Evolutionary conservation across 805 yeast species (phyloP), one percentile per base, ranked within the genome.

Genomic region (Barnettozyma sucrosica): DNA sequence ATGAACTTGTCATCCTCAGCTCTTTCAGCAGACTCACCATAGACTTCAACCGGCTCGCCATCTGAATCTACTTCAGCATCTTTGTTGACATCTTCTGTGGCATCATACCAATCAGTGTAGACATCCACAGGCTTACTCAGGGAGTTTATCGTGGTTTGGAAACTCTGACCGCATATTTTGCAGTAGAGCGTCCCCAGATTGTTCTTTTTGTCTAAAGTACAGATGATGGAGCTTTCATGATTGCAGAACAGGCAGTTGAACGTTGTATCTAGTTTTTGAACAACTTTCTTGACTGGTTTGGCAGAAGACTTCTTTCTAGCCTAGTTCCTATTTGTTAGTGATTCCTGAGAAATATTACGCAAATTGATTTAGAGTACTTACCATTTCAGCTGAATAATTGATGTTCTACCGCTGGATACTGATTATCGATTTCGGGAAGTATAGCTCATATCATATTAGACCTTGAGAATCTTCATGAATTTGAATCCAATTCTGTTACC

Each of bases 61-160:
- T 67, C 63, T 28, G 61, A 69, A 24, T 57, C 67, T 13, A 55
- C 56, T 11, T 60, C 67, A 46, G 68, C 66, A 9, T 68, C 69
- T 40, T 65, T 66, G 51, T 72, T 71, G 19, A 71, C 76, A 41
- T 83, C 88, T 55, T 85, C 87, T 0, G 92, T 93, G 45, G 98
- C 98, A 71, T 92, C 99, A 45, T 89, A 89, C 99, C 99, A 92
- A 65, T 92, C 98, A 43, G 95, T 84, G 63, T 92, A 92, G 14
- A 92, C 85, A 67, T 92, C 99, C 37, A 92, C 89, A 0, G 99
- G 96, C 49, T 87, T 96, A 14, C 89, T 80, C 14, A 72, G 55
- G 1, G 70, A 79, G 64, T 88, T 88, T 56, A 90, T 88, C 41
- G 89, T 80, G 4, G 95, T 80, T 65, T 90, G 97, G 71, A 93